Evolutionary conservation across 305 asterid genomes (phyloP), one percentile per base, ranked within the genome.

Genomic region (Fraxinus floribunda): DNA sequence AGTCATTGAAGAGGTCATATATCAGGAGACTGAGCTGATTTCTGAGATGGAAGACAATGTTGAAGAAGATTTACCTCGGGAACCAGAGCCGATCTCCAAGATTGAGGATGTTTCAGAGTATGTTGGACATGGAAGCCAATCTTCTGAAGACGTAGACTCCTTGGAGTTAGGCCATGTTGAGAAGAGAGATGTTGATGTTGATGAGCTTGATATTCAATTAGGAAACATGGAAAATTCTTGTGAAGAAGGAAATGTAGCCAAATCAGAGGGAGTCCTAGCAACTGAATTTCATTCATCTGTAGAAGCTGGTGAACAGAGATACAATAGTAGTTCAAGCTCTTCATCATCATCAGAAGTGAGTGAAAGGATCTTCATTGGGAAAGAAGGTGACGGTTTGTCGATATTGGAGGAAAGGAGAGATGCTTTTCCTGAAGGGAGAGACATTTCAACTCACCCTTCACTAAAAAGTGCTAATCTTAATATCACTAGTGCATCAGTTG

Each of bases 101-200:
- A 84, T 85, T 38, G 86, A 89, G 82, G 86, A 85, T 76, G 88
- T 83, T 49, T 83, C 90, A 3, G 91, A 85, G 86, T 88, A 83
- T 64, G 87, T 90, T 76, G 93, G 90, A 76, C 94, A 90, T 80
- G 97, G 93, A 85, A 93, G 93, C 87, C 91, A 87, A 81, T 90
- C 96, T 74, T 93, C 95, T 3, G 91, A 87, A 83, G 95, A 88
- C 77, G 90, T 84, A 5, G 91, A 79, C 46, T 82, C 87, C 36
- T 71, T 71, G 80, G 90, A 83, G 70, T 20, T 60, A 7, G 70
- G 30, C 73, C 89, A 81, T 46, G 76, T 75, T 68, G 88, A 81
- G 80, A 84, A 83, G 52, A 83, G 80, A 77, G 92, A 86, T 77
- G 73, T 78, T 32, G 86, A 83, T 44, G 75, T 52, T 3, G 78